These are phyloP conservation scores for Setaria viridis DNA, from an alignment of 202 grass and related monocot species.

Conservation along the genomic window DNA sequence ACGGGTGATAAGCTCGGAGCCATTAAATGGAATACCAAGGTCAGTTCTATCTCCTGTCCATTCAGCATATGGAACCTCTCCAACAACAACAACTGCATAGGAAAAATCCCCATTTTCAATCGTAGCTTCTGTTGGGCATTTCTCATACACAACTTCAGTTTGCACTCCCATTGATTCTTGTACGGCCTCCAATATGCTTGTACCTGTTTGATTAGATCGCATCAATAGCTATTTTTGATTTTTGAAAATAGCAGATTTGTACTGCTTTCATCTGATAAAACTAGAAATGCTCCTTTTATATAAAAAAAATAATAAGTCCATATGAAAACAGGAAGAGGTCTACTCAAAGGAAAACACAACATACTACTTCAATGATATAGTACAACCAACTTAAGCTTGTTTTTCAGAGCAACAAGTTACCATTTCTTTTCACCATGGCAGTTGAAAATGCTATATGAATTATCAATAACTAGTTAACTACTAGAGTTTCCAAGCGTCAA, in stretches of 20 bases:
- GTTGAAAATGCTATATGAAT: background rate
- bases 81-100: conserved; percentile 80
- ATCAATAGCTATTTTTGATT: conserved; percentile 13
- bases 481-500: background rate
- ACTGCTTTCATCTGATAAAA: conserved; percentile 13
- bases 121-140: conserved; percentile 60
- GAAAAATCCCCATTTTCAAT: conserved; percentile 62
- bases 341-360: background rate
- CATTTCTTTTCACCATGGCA: conserved; percentile 1
- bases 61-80: conserved; percentile 87
- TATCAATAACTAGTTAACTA: conserved; percentile 20
- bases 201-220: conserved; percentile 60
- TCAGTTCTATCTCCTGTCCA: conserved; percentile 68
- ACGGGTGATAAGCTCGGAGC: conserved; percentile 53
- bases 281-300: background rate
- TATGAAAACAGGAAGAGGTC: background rate
- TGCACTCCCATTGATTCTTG: conserved; percentile 55
- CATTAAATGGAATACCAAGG: conserved; percentile 71
- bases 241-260: conserved; percentile 1
- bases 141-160: conserved; percentile 73
- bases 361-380: background rate
- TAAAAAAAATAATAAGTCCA: background rate
- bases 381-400: conserved; percentile 20
- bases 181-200: conserved; percentile 83
- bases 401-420: background rate